phyloP scores from a whole-genome alignment of 2,329 filamentous ascomycete species.

The Exophiala spinifera region DNA sequence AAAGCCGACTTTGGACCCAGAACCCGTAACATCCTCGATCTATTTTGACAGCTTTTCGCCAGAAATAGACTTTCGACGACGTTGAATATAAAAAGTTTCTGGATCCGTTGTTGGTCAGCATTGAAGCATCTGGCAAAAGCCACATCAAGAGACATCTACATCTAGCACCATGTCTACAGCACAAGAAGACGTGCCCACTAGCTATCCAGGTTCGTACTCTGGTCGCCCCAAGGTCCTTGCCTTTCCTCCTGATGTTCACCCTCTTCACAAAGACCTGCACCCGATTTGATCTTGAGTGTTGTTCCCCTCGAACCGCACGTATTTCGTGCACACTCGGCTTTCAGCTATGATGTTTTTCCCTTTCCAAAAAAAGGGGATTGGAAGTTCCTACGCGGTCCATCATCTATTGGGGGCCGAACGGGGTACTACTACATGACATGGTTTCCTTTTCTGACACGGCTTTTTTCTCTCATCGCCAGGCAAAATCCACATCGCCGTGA shows the following conservation, averaged over 20 bases:
- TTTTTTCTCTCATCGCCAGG: constrained; percentile 41
- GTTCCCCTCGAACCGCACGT: too few species aligned
- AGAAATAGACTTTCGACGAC: background rate
- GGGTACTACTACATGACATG: too few species aligned
- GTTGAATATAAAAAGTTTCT: background rate
- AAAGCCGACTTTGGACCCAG: too few species aligned
- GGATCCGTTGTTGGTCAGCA: background rate
- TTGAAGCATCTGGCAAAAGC: background rate
- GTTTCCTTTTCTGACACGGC: background rate
- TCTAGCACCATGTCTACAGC: constrained; percentile 6
- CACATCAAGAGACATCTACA: background rate
- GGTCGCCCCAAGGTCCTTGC: background rate
- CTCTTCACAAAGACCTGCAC: too few species aligned
- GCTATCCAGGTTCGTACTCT: constrained; percentile 17
- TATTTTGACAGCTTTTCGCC: too few species aligned
- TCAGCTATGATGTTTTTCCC: too few species aligned
- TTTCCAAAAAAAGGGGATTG: too few species aligned
- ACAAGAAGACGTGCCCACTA: constrained; percentile 7
- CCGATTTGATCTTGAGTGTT: too few species aligned
- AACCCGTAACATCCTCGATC: too few species aligned
- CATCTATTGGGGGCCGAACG: too few species aligned
- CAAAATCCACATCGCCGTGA: constrained; percentile 78
- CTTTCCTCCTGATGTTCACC: background rate
- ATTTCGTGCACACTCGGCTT: too few species aligned
- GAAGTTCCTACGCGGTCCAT: too few species aligned